These are phyloP conservation scores for Drechslerella stenobrocha DNA, from an alignment of 2,329 filamentous ascomycete species.

Conservation along the genomic window DNA sequence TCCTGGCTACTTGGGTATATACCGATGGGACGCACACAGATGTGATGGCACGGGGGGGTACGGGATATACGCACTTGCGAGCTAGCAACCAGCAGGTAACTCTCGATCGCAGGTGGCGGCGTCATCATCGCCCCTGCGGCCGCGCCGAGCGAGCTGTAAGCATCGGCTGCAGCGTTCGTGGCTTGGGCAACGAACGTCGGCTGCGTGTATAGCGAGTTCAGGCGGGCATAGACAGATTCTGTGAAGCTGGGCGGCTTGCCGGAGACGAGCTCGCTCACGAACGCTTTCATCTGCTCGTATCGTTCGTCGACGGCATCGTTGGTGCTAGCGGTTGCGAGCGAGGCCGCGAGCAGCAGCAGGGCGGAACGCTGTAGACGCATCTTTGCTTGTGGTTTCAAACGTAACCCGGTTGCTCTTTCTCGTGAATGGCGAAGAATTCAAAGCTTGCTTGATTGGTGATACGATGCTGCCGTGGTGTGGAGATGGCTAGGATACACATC, in stretches of 20 bases:
- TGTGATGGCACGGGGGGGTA: neutral
- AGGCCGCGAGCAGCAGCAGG: constrained; percentile 27
- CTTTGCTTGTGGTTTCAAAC: neutral
- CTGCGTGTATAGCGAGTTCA: constrained; percentile 70
- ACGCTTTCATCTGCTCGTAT: constrained; percentile 69
- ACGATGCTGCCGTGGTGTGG: too few relatives aligned
- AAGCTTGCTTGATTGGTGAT: too few relatives aligned
- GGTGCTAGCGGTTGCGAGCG: constrained; percentile 22
- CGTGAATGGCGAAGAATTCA: neutral
- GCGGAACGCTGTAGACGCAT: constrained; percentile 25
- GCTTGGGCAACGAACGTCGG: constrained; percentile 61
- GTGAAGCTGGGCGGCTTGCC: constrained; percentile 81
- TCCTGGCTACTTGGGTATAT: neutral
- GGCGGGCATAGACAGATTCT: constrained; percentile 73
- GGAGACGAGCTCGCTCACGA: constrained; percentile 74
- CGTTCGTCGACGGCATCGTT: constrained; percentile 54
- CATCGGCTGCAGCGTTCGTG: constrained; percentile 53
- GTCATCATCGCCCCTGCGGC: constrained; percentile 61
- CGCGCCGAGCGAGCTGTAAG: constrained; percentile 59
- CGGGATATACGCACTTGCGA: constrained; percentile 59
- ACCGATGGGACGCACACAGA: neutral
- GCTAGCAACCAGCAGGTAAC: constrained; percentile 63
- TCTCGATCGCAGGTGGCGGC: constrained; percentile 63
- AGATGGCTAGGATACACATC: too few relatives aligned
- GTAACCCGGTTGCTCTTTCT: neutral